Conservation (phyloP, 2,329 filamentous ascomycete species). For the Macrophomina tecta region DNA sequence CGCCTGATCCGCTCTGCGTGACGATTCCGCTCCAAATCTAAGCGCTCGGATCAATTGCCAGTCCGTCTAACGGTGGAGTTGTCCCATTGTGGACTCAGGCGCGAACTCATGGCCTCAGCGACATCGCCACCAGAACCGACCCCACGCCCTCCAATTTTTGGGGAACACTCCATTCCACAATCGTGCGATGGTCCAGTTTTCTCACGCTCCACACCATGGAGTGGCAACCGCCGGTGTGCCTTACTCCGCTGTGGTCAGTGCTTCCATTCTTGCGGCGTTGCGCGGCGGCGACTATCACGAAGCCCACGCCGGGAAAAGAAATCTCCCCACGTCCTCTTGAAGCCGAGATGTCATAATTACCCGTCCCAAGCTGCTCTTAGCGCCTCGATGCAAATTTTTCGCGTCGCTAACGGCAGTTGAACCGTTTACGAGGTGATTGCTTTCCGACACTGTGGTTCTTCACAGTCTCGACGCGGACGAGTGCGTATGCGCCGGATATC, state of each 20-base stretch:
- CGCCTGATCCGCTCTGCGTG: neutral
- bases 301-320: constrained; percentile 7
- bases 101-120: constrained; percentile 15
- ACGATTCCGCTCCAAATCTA: neutral
- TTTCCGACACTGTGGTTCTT: neutral
- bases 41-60: constrained; percentile 19
- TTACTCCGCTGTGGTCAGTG: neutral
- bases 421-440: neutral
- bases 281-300: neutral
- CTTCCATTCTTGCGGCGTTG: neutral
- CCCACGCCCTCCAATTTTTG: neutral
- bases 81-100: neutral
- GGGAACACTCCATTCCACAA: neutral
- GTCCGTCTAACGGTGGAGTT: constrained; percentile 7
- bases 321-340: neutral
- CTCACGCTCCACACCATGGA: neutral
- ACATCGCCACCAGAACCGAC: neutral
- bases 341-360: neutral
- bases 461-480: neutral
- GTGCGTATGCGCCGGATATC: neutral
- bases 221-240: neutral
- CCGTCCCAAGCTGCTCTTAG: neutral
- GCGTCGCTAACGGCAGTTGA: neutral
- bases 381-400: neutral
- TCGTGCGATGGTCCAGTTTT: neutral